Evolutionary conservation across 2,329 filamentous ascomycete species (phyloP).

Genomic region (Hypoxylon sp.): DNA sequence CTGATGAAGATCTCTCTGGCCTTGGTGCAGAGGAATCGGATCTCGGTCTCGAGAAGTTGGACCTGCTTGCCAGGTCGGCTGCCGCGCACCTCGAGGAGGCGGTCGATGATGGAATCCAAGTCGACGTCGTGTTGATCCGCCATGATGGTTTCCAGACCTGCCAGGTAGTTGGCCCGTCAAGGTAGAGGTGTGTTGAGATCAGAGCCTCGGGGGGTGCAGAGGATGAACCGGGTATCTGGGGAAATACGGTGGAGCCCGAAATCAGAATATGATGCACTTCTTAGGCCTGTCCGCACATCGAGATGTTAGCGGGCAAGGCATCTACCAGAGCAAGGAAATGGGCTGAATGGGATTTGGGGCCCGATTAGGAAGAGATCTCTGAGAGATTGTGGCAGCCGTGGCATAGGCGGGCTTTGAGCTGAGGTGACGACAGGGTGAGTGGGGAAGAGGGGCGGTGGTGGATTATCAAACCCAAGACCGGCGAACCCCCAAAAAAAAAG

Average conservation of each 20-base stretch:
- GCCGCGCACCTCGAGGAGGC: conserved; percentile 95
- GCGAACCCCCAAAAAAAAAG: conserved; percentile 33
- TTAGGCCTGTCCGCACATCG: conserved; percentile 35
- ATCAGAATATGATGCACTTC: conserved; percentile 44
- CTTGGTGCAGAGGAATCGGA: conserved; percentile 97
- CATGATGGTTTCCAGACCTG: conserved; percentile 59
- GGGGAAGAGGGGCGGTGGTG: conserved; percentile 44
- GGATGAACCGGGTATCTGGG: conserved; percentile 30
- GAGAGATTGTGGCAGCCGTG: not conserved
- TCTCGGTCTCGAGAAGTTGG: conserved; percentile 94
- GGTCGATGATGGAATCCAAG: conserved; percentile 99
- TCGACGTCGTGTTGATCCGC: conserved; percentile 86
- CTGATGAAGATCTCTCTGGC: conserved; percentile 99
- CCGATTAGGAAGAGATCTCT: conserved; percentile 22
- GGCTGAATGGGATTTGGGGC: not conserved
- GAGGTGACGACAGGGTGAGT: conserved; percentile 40
- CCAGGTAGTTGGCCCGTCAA: conserved; percentile 53
- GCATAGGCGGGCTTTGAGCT: conserved; percentile 24
- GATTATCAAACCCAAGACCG: conserved; percentile 36
- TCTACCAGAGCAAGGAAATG: conserved; percentile 11
- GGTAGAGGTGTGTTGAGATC: conserved; percentile 35
- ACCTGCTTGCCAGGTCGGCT: conserved; percentile 99
- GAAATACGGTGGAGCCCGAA: conserved; percentile 39
- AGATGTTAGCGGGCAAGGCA: conserved; percentile 32
- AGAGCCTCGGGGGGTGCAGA: conserved; percentile 36